Base-by-base conservation (phyloP, 345 rosid species). In the Odontarrhena argentea region DNA sequence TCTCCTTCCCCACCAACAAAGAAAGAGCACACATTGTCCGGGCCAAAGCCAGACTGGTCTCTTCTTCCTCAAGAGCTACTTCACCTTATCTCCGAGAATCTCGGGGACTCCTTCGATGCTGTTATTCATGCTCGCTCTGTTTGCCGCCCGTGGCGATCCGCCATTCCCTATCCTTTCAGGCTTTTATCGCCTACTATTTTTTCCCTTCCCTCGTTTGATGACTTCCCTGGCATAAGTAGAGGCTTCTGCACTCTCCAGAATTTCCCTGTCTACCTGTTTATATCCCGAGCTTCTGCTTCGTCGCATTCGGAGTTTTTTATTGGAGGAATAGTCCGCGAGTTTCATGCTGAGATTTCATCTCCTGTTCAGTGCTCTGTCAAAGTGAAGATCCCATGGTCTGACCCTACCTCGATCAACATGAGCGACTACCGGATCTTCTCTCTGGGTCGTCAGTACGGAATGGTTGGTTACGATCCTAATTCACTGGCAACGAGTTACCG, bases 391-490 rank as follows among this genome's bases (percentile, higher is more conserved):
- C 42, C 9, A 2, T 8, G 12, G 3, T 38, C 42, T 38, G 42
- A 38, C 8, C 42, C 42, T 8, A 38, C 42, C 7, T 32, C 7
- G 7, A 32, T 32, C 36, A 32, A 32, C 7, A 32, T 32, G 36
- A 5, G 7, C 6, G 36, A 32, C 36, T 32, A 6, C 36, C 36
- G 6, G 43, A 49, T 68, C 2, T 2, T 68, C 5, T 1, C 58
- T 48, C 0, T 58, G 0, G 73, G 73, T 3, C 7, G 40, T 40
- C 50, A 2, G 42, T 68, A 47, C 2, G 26, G 34, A 57, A 37
- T 58, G 22, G 5, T 44, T 0, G 52, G 65, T 24, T 43, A 25
- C 14, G 61, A 46, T 36, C 69, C 48, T 12, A 36, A 41, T 7
- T 30, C 30, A 6, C 38, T 32, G 62, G 6, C 60, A 2, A 12